Conservation (phyloP, 2,329 filamentous ascomycete species). For the Colletotrichum eremochloae region DNA sequence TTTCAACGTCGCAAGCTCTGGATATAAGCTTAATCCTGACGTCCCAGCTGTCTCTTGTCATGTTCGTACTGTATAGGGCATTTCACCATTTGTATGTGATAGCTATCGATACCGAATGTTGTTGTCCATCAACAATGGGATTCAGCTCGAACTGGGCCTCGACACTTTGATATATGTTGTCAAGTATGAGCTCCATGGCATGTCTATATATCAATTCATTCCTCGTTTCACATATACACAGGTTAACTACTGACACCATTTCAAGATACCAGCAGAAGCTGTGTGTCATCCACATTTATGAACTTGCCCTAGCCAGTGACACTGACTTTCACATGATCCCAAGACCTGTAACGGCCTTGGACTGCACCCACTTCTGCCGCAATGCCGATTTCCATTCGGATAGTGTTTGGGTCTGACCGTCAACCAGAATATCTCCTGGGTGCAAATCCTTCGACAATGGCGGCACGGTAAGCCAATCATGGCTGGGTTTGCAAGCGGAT, state of each 20-base stretch:
- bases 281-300: background rate
- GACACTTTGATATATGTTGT: background rate
- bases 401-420: slow-evolving; percentile 51
- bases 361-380: slow-evolving; percentile 44
- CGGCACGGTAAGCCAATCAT: slow-evolving; percentile 56
- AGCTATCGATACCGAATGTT: background rate
- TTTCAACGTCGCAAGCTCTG: background rate
- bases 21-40: background rate
- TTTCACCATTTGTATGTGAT: background rate
- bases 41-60: background rate
- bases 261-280: background rate
- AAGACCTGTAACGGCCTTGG: slow-evolving; percentile 18
- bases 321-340: background rate
- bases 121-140: background rate
- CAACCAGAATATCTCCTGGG: slow-evolving; percentile 55
- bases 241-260: background rate
- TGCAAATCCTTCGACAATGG: slow-evolving; percentile 52
- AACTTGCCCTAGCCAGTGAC: background rate
- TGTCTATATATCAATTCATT: background rate
- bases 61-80: background rate
- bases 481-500: slow-evolving; percentile 48
- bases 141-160: background rate
- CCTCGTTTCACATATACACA: background rate
- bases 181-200: too few species aligned
- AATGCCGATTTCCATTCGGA: slow-evolving; percentile 54